These are phyloP conservation scores for Alternaria conjuncta DNA, from an alignment of 2,329 filamentous ascomycete species.

Conservation along the genomic window DNA sequence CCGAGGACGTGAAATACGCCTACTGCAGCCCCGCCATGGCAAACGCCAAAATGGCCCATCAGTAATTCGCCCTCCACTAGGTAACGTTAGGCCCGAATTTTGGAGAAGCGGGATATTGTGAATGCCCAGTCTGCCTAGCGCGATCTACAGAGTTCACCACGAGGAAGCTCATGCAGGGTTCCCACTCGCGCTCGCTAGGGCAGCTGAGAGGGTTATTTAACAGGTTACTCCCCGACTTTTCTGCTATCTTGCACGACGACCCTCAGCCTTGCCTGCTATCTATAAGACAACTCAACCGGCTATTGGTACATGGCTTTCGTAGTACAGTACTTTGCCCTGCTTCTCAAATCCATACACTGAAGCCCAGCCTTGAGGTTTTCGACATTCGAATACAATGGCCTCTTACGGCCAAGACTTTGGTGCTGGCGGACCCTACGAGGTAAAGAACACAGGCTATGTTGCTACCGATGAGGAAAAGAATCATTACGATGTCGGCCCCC, in stretches of 20 bases:
- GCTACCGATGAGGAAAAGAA: constrained; percentile 39
- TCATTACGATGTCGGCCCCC: constrained; percentile 27
- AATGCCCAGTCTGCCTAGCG: constrained; percentile 20
- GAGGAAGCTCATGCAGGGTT: constrained; percentile 15
- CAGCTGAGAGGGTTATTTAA: constrained; percentile 28
- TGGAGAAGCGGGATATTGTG: constrained; percentile 5
- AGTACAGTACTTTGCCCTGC: constrained; percentile 43
- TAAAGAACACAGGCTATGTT: constrained; percentile 16
- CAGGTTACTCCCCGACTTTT: constrained; percentile 20
- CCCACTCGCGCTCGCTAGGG: constrained; percentile 26
- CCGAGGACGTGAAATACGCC: not conserved
- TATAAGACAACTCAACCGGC: constrained; percentile 4
- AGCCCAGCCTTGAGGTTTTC: constrained; percentile 3
- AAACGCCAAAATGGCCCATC: constrained; percentile 3
- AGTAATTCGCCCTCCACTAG: constrained; percentile 8
- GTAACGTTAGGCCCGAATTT: constrained; percentile 8
- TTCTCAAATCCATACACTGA: constrained; percentile 44
- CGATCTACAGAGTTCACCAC: constrained; percentile 12
- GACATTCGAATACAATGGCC: constrained; percentile 34
- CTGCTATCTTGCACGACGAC: constrained; percentile 11
- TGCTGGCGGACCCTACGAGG: constrained; percentile 19
- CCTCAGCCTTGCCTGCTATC: constrained; percentile 8
- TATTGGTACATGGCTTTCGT: constrained; percentile 41
- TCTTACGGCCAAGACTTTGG: constrained; percentile 43
- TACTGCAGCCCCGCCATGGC: constrained; percentile 3